These are phyloP conservation scores for Neospora caninum DNA, from an alignment of 169 alveolate genomes.

Conservation along the genomic window DNA sequence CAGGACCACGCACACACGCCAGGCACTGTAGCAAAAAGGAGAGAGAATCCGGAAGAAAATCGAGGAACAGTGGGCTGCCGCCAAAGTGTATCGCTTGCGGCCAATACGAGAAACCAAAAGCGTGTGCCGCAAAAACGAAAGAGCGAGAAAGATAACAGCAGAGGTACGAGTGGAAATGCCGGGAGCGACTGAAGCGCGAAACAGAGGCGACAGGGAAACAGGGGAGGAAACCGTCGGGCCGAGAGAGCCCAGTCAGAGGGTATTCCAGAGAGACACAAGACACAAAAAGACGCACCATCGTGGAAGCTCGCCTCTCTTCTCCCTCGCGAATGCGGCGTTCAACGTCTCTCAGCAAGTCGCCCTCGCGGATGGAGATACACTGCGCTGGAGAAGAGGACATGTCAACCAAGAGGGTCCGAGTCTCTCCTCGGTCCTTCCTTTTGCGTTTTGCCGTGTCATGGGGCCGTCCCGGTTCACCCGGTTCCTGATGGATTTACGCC, in stretches of 20 bases:
- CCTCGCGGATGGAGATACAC: slow-evolving; percentile 11
- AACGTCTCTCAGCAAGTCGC: slow-evolving; percentile 28
- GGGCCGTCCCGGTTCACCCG: too few relatives aligned
- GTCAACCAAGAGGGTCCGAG: background rate
- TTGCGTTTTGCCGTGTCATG: too few relatives aligned
- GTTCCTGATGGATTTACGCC: too few relatives aligned
- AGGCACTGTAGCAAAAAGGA: too few relatives aligned
- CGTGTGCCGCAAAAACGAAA: background rate
- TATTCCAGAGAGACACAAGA: background rate
- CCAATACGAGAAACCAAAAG: background rate
- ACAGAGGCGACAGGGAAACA: too few relatives aligned
- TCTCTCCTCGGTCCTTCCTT: background rate
- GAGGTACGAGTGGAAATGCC: too few relatives aligned
- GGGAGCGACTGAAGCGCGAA: too few relatives aligned
- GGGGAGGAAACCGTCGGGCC: background rate
- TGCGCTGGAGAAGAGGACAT: slow-evolving; percentile 33
- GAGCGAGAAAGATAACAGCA: too few relatives aligned
- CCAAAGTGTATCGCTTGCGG: background rate
- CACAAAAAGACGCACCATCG: background rate
- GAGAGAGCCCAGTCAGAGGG: too few relatives aligned
- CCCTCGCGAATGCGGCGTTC: background rate
- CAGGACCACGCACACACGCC: too few relatives aligned
- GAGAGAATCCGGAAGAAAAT: background rate
- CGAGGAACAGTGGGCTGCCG: too few relatives aligned
- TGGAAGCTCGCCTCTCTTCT: background rate